Evolutionary conservation across 2,329 filamentous ascomycete species (phyloP).

Genomic region (Neocucurbitaria cava): DNA sequence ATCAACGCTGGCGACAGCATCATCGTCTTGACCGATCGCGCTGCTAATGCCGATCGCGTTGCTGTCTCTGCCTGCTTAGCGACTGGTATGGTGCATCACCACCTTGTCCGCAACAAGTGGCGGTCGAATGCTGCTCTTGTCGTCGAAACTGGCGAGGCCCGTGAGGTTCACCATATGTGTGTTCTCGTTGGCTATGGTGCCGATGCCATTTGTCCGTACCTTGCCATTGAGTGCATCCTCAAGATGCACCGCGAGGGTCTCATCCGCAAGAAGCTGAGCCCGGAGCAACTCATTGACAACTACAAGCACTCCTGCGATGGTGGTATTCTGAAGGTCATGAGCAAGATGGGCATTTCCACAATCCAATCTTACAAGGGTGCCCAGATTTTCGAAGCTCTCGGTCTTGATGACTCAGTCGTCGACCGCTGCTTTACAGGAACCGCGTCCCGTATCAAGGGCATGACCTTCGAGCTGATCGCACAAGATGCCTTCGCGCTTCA

Average conservation of each 20-base stretch:
- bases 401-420: conserved; percentile 89
- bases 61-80: conserved; percentile 86
- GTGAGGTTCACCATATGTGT: conserved; percentile 98
- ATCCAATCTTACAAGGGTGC: conserved; percentile 96
- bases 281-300: conserved; percentile 87
- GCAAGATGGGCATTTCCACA: conserved; percentile 99
- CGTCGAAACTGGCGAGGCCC: conserved; percentile 91
- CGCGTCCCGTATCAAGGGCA: conserved; percentile 90
- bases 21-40: conserved; percentile 88
- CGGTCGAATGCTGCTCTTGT: conserved; percentile 85
- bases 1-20: conserved; percentile 85
- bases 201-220: conserved; percentile 92
- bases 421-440: conserved; percentile 95
- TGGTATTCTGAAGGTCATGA: conserved; percentile 98
- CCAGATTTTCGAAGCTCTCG: conserved; percentile 96
- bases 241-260: conserved; percentile 95
- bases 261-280: conserved; percentile 85
- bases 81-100: conserved; percentile 93
- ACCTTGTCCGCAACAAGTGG: conserved; percentile 95
- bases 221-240: conserved; percentile 93
- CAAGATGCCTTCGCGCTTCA: conserved; percentile 95
- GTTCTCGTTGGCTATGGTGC: conserved; percentile 96
- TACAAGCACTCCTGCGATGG: conserved; percentile 97
- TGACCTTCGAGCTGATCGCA: conserved; percentile 92
- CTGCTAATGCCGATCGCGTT: conserved; percentile 81